phyloP scores from a whole-genome alignment of 129 eudicot species.

The Pittosporum tobira region DNA sequence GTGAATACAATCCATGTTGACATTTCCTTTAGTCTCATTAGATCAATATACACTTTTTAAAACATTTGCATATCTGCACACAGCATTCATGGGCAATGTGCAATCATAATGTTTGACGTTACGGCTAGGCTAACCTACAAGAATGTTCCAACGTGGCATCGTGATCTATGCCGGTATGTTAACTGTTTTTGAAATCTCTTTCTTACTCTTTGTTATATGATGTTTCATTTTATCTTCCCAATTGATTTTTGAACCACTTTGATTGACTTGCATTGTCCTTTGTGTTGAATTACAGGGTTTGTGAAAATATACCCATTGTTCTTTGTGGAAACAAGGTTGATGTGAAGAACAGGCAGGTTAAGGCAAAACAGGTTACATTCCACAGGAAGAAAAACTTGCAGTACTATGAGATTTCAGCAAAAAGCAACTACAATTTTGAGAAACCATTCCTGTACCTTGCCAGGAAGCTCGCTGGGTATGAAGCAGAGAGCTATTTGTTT shows the following conservation, averaged over 20 bases:
- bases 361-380: conserved; percentile 56
- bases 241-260: not conserved
- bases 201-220: not conserved
- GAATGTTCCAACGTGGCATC: conserved; percentile 54
- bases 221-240: not conserved
- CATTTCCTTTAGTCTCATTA: no score
- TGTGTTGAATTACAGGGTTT: conserved; percentile 22
- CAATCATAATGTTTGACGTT: conserved; percentile 55
- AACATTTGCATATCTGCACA: not conserved
- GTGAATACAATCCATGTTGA: no score
- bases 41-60: no score
- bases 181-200: not conserved
- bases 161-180: conserved; percentile 45
- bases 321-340: conserved; percentile 55
- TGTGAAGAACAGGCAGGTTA: conserved; percentile 60
- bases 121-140: conserved; percentile 48
- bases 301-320: conserved; percentile 52
- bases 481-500: not conserved
- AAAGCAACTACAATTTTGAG: conserved; percentile 65
- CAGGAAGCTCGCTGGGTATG: conserved; percentile 51
- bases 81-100: conserved; percentile 57
- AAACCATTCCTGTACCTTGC: conserved; percentile 61
- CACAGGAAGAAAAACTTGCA: conserved; percentile 62
- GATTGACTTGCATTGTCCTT: not conserved
- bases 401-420: conserved; percentile 57